A percentile compares a stretch with the other conserved stretches of the same genome.
Conservation (phyloP, 495 filamentous ascomycete species). For the Penicillium bialowiezense region DNA sequence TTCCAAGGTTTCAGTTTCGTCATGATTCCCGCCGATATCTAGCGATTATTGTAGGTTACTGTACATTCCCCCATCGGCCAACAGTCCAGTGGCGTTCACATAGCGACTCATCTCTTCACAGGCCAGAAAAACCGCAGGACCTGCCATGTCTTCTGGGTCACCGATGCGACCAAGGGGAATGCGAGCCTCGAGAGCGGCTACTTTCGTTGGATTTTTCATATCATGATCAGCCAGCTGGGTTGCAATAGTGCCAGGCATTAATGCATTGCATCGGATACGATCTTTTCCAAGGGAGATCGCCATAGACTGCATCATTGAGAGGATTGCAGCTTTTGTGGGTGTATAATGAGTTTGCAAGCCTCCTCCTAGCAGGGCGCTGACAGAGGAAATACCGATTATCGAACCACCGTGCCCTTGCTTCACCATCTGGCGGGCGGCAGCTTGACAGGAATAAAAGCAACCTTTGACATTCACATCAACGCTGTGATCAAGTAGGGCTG, state of each 20-base stretch:
- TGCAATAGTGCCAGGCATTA: conserved; percentile 27
- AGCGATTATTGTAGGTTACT: conserved; percentile 25
- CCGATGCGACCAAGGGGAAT: conserved; percentile 64
- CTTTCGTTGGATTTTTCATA: conserved; percentile 56
- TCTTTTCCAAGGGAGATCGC: conserved; percentile 27
- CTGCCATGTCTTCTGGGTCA: conserved; percentile 30
- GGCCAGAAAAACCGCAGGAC: conserved; percentile 30
- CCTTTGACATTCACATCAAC: conserved; percentile 59
- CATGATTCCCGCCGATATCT: too few species aligned
- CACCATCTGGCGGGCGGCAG: conserved; percentile 29
- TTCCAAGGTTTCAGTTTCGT: too few species aligned
- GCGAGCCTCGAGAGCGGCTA: conserved; percentile 69
- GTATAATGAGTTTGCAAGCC: conserved; percentile 40
- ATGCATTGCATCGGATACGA: conserved; percentile 31
- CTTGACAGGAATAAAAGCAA: conserved; percentile 68
- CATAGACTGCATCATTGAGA: conserved; percentile 46
- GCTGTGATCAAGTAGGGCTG: conserved; percentile 36
- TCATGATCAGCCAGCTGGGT: conserved; percentile 68
- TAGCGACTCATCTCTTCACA: conserved; percentile 29
- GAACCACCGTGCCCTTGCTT: conserved; percentile 37
- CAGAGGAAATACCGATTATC: conserved; percentile 48
- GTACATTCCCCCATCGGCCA: conserved; percentile 27
- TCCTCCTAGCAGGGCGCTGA: conserved; percentile 32
- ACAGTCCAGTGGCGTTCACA: conserved; percentile 22
- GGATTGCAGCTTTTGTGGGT: conserved; percentile 47